Evolutionary conservation across 768 basidiomycete genomes (phyloP).

Genomic region (Pholiota conissans): DNA sequence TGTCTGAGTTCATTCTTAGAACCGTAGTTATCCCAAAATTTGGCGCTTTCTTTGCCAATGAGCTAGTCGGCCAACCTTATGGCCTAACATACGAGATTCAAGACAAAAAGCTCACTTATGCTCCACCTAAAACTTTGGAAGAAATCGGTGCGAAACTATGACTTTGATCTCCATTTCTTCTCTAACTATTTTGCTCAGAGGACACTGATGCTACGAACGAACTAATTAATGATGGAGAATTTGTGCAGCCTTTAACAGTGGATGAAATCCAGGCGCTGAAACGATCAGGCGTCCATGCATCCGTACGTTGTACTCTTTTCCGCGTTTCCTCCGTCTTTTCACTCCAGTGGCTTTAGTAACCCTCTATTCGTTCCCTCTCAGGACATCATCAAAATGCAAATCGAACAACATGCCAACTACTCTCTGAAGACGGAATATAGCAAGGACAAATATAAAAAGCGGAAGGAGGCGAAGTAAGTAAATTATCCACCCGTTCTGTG

Average conservation of each 20-base stretch:
- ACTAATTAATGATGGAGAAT: slow-evolving; percentile 84
- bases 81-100: slow-evolving; percentile 88
- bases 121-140: slow-evolving; percentile 64
- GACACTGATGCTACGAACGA: slow-evolving; percentile 98
- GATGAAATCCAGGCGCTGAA: slow-evolving; percentile 86
- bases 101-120: slow-evolving; percentile 63
- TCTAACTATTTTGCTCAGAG: slow-evolving; percentile 51
- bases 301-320: slow-evolving; percentile 40
- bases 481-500: not conserved
- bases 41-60: slow-evolving; percentile 77
- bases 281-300: slow-evolving; percentile 77
- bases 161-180: not conserved
- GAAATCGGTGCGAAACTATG: slow-evolving; percentile 64
- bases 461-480: slow-evolving; percentile 93
- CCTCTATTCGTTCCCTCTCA: slow-evolving; percentile 32
- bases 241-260: slow-evolving; percentile 79
- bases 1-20: slow-evolving; percentile 37
- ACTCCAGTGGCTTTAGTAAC: slow-evolving; percentile 12
- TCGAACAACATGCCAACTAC: slow-evolving; percentile 90
- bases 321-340: slow-evolving; percentile 15
- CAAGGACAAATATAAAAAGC: slow-evolving; percentile 97
- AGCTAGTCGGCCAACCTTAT: slow-evolving; percentile 81
- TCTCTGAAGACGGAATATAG: slow-evolving; percentile 96
- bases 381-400: slow-evolving; percentile 95
- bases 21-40: slow-evolving; percentile 79